Conservation (phyloP, 2,329 filamentous ascomycete genomes). For the Pezicula rhizophila region DNA sequence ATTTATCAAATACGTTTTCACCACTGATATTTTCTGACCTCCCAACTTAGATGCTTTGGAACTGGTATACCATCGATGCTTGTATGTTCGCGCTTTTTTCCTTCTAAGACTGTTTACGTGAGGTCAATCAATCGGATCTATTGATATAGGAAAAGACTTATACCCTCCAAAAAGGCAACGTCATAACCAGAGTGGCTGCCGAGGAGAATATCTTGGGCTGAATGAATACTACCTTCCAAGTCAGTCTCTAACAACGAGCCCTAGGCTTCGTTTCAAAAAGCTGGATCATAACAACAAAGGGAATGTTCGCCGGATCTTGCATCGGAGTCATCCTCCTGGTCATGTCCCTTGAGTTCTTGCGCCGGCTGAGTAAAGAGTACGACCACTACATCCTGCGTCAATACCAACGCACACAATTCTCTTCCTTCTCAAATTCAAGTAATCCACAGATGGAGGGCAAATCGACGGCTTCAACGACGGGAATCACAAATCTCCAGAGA, state of each 20-base stretch:
- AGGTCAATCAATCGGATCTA: too few relatives aligned
- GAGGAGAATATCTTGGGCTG: too few relatives aligned
- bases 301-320: constrained; percentile 75
- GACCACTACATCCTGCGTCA: constrained; percentile 58
- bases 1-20: not conserved
- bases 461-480: not conserved
- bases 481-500: not conserved
- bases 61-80: constrained; percentile 66
- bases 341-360: constrained; percentile 64
- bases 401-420: constrained; percentile 33
- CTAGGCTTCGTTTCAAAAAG: constrained; percentile 55
- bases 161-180: not conserved
- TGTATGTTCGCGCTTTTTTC: constrained; percentile 32
- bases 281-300: constrained; percentile 65
- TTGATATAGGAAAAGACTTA: not conserved
- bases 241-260: not conserved
- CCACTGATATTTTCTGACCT: not conserved
- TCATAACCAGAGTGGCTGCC: not conserved
- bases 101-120: not conserved
- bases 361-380: constrained; percentile 65
- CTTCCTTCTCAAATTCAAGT: not conserved
- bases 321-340: constrained; percentile 73
- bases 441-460: not conserved
- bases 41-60: constrained; percentile 65
- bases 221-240: too few relatives aligned